Base-by-base conservation (phyloP, 306 rosid species). In the Boehmeria nivea region DNA sequence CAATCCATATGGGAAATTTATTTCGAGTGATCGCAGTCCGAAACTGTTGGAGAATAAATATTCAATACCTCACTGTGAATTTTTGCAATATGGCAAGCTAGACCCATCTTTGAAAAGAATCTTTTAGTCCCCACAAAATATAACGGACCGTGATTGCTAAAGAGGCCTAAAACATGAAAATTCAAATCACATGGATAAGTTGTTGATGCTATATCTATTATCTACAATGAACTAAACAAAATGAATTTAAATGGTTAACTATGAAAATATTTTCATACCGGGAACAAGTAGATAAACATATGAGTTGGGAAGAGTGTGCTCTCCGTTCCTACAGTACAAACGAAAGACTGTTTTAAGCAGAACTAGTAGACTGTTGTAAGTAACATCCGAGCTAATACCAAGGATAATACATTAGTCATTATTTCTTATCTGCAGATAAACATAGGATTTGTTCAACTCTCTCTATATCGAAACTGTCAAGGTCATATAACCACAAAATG, bases 81-180 rank as follows among this genome's bases (percentile, higher is more conserved):
- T 76, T 81, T 86, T 34, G 97, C 94, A 64, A 89, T 81, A 61
- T 81, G 89, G 76, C 94, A 83, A 61, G 83, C 80, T 66, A 86
- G 69, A 67, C 97, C 95, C 95, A 86, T 81, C 81, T 79, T 86
- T 4, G 95, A 89, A 70, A 89, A 83, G 73, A 81, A 86, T 54
- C 52, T 79, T 86, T 83, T 86, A 39, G 84, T 78, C 31, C 81
- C 86, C 61, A 89, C 94, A 69, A 83, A 86, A 63, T 89, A 86
- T 53, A 89, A 76, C 43, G 95, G 88, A 60, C 88, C 81, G 38
- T 81, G 90, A 67, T 83, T 83, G 76, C 97, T 81, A 72, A 89
- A 81, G 63, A 89, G 94, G 65, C 94, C 95, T 89, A 80, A 19
- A 63, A 81, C 59, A 33, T 43, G 24, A 36, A 66, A 55, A n/a